Base-by-base conservation (phyloP, 1,284 basidiomycete species). In the Coniferiporia sulphurascens region DNA sequence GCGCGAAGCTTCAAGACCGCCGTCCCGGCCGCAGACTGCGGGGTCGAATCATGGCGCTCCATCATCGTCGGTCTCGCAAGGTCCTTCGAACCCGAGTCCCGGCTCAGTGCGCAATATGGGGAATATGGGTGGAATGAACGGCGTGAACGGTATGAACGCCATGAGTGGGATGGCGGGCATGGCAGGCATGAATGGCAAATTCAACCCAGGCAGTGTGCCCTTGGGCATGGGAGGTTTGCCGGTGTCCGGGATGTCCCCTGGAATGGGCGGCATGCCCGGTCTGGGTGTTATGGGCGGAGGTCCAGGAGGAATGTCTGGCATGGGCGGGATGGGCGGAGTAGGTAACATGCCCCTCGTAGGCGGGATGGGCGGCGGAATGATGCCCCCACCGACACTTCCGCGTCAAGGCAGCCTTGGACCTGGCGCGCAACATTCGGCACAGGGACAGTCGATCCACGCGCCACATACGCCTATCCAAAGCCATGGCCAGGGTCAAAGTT, bases 381-480 rank as follows among this genome's bases (percentile, higher is more conserved):
- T 70, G 69, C 67, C 68, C 32, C 69, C 68, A 13, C 67, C 69
- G 43, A 56, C 64, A 27, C 44, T 67, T 17, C 64, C 66, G n/a
- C 61, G 68, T 15, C 56, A 62, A 44, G 52, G 43, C n/a, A 48
- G 50, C 12, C 48, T 52, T 17, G 52, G 52, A 32, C 51, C 58
- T 6, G 19, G 27, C 4, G n/a, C 36, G 13, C 58, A 53, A 50
- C 12, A 15, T 9, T 38, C 17, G 19, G 35, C 17, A 4, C 57
- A 52, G 36, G 38, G 10, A 22, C 35, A 43, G 27, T 34, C 52
- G 13, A 38, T 54, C 22, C 58, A 59, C 21, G 41, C 32, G 41
- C 41, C 43, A n/a, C 58, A 59, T 2, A 56, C 54, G 27, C 54
- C 53, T 21, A 41, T 41, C 15, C 38, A 41, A 3, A 41, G 9